Evolutionary conservation across 2,329 filamentous ascomycete species (phyloP).

Genomic region (Stenocarpella maydis): DNA sequence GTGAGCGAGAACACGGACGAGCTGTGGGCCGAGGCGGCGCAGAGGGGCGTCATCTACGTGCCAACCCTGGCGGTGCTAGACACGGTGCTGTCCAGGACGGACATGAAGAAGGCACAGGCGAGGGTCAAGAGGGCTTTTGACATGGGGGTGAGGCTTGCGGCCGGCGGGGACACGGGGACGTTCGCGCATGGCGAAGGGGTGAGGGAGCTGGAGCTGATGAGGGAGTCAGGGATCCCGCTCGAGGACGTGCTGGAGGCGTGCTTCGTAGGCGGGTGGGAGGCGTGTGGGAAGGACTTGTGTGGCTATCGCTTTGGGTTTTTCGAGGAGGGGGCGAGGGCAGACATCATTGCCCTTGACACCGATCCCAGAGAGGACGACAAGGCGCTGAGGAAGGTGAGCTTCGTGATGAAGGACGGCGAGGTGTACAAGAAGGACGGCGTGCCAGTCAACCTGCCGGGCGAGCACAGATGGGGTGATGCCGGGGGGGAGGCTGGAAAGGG

Average conservation of each 20-base stretch:
- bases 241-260: constrained; percentile 58
- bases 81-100: constrained; percentile 32
- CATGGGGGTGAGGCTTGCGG: constrained; percentile 57
- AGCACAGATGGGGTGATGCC: constrained; percentile 21
- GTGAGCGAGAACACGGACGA: constrained; percentile 49
- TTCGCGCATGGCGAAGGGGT: constrained; percentile 61
- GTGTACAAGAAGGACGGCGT: constrained; percentile 54
- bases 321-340: constrained; percentile 57
- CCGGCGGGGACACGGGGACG: constrained; percentile 62
- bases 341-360: constrained; percentile 58
- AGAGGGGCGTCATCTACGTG: constrained; percentile 57
- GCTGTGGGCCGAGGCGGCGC: constrained; percentile 53
- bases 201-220: constrained; percentile 62
- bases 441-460: constrained; percentile 38
- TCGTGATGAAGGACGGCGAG: constrained; percentile 65
- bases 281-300: constrained; percentile 60
- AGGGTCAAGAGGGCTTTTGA: constrained; percentile 55
- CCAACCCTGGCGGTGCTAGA: constrained; percentile 60
- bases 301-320: constrained; percentile 62
- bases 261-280: constrained; percentile 62
- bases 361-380: constrained; percentile 51
- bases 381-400: constrained; percentile 56
- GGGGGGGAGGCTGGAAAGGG: constrained; percentile 34
- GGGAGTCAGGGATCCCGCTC: constrained; percentile 58
- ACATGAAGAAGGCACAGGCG: constrained; percentile 40